A percentile compares a stretch with the other conserved stretches of the same genome.
phyloP scores from a whole-genome alignment of 805 yeast genomes.

The Yarrowia keelungensis region DNA sequence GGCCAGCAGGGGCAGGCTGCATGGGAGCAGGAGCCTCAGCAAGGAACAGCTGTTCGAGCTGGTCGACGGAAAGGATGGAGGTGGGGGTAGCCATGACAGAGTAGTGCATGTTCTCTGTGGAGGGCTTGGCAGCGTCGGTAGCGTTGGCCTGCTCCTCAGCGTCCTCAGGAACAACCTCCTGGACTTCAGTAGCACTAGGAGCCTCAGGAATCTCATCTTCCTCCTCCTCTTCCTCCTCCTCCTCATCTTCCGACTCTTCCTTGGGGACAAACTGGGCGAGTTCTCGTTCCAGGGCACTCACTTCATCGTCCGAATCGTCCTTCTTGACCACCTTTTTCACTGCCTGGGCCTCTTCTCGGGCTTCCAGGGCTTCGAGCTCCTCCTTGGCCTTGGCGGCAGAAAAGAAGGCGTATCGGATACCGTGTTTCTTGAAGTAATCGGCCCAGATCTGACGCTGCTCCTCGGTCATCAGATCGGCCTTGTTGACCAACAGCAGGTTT shows the following conservation, averaged over 20 bases:
- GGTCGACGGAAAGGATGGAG: slow-evolving; percentile 78
- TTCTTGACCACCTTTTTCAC: slow-evolving; percentile 42
- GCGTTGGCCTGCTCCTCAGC: slow-evolving; percentile 33
- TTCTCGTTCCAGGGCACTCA: slow-evolving; percentile 44
- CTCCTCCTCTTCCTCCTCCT: slow-evolving; percentile 41
- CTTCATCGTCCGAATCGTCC: slow-evolving; percentile 41
- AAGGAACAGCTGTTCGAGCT: slow-evolving; percentile 81
- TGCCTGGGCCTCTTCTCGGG: slow-evolving; percentile 48
- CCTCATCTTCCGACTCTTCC: slow-evolving; percentile 44
- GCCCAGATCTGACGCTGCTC: slow-evolving; percentile 89
- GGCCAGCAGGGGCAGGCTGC: slow-evolving; percentile 59
- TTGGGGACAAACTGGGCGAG: slow-evolving; percentile 45
- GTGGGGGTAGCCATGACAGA: slow-evolving; percentile 56
- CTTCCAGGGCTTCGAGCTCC: slow-evolving; percentile 66
- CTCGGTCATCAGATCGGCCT: slow-evolving; percentile 84
- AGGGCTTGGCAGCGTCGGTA: slow-evolving; percentile 7
- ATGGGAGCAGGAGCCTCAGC: slow-evolving; percentile 67
- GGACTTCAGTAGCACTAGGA: slow-evolving; percentile 41
- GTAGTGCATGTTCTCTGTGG: slow-evolving; percentile 40
- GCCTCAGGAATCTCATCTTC: slow-evolving; percentile 40
- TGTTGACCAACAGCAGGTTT: slow-evolving; percentile 85
- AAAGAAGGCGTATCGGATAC: slow-evolving; percentile 88
- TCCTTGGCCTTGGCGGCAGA: slow-evolving; percentile 88
- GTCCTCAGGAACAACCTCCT: background rate
- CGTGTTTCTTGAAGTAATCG: slow-evolving; percentile 68